Conservation (phyloP, 805 yeast genomes). For the Schwanniomyces polymorphus region DNA sequence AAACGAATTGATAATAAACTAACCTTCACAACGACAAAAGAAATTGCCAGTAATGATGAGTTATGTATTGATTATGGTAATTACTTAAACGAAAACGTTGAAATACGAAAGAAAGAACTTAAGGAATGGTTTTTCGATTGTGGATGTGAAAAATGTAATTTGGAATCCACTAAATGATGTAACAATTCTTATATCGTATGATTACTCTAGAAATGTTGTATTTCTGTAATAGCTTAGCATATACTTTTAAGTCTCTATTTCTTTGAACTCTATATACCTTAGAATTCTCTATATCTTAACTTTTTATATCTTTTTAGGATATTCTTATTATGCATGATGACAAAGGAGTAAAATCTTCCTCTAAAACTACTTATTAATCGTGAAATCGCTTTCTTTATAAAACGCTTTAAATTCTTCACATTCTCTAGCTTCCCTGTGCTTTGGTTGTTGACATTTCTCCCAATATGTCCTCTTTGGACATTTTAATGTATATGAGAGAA, state of each 20-base stretch:
- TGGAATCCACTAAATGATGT: slow-evolving; percentile 11
- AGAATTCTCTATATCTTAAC: no score
- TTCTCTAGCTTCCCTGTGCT: slow-evolving; percentile 61
- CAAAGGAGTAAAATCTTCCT: background rate
- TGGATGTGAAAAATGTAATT: slow-evolving; percentile 47
- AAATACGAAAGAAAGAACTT: slow-evolving; percentile 42
- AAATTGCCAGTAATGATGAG: slow-evolving; percentile 46
- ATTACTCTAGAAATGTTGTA: no score
- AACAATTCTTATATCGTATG: no score
- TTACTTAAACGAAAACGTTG: slow-evolving; percentile 37
- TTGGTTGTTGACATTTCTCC: slow-evolving; percentile 73
- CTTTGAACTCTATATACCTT: no score
- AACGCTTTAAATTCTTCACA: slow-evolving; percentile 59
- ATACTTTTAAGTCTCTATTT: no score
- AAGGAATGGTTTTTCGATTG: slow-evolving; percentile 63
- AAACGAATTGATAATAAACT: slow-evolving; percentile 38
- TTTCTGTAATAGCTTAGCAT: no score
- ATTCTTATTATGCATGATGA: background rate
- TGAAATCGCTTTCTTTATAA: slow-evolving; percentile 57
- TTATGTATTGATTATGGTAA: slow-evolving; percentile 65
- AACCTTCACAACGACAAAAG: slow-evolving; percentile 40
- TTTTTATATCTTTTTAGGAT: background rate
- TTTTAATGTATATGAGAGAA: slow-evolving; percentile 62
- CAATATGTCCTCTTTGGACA: slow-evolving; percentile 67
- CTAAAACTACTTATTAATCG: slow-evolving; percentile 11